Conservation (phyloP, 345 rosid genomes). For the Psidium guajava region DNA sequence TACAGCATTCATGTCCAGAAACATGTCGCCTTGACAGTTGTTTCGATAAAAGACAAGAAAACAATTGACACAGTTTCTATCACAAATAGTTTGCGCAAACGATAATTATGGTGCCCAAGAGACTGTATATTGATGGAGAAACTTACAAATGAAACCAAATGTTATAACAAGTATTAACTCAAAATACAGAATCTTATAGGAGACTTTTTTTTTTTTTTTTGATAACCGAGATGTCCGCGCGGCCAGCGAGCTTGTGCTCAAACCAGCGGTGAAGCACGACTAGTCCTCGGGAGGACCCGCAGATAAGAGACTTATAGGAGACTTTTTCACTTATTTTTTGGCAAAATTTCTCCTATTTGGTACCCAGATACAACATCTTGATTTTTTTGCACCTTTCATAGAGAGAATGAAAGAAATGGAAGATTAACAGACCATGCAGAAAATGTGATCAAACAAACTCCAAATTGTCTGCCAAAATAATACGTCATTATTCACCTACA, state of each 20-base stretch:
- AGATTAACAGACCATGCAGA: background rate
- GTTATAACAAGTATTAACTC: background rate
- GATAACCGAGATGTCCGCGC: too few species aligned
- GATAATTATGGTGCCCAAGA: background rate
- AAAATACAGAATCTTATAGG: background rate
- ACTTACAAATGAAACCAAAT: background rate
- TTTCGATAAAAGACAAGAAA: background rate
- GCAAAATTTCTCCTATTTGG: background rate
- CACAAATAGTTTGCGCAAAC: background rate
- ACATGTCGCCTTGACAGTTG: background rate
- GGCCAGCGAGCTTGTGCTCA: too few species aligned
- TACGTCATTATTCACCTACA: background rate
- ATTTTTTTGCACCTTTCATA: background rate
- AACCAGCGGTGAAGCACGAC: too few species aligned
- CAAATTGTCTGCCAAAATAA: background rate
- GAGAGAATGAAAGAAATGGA: background rate
- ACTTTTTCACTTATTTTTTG: background rate
- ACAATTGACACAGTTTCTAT: background rate
- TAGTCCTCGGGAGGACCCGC: too few species aligned
- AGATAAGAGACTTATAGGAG: background rate
- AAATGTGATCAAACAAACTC: background rate
- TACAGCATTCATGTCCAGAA: background rate
- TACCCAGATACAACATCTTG: background rate
- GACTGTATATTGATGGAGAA: background rate
- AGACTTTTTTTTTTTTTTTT: too few species aligned